These are phyloP conservation scores for Dipodascus albidus DNA, from an alignment of 805 yeast genomes.

Conservation along the genomic window DNA sequence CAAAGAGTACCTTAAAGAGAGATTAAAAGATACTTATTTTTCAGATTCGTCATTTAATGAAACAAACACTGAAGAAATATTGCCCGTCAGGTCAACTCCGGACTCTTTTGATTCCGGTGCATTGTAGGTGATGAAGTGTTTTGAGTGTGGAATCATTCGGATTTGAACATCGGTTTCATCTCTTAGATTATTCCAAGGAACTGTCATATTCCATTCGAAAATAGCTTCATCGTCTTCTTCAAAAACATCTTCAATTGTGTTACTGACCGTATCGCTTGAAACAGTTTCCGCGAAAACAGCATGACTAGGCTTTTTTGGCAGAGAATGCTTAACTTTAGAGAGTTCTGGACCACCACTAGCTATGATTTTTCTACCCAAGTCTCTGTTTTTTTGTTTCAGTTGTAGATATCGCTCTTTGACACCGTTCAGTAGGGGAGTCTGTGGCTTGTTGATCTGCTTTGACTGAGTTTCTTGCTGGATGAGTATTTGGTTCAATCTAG, in stretches of 20 bases:
- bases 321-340: background rate
- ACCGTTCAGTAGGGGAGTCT: background rate
- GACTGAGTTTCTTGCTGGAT: background rate
- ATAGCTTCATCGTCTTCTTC: background rate
- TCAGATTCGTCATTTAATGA: background rate
- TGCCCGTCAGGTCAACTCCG: background rate
- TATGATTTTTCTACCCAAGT: background rate
- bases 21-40: too few species aligned
- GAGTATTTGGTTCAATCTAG: constrained; percentile 6
- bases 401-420: background rate
- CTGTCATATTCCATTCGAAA: constrained; percentile 14
- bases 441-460: background rate
- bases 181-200: constrained; percentile 14
- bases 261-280: background rate
- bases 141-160: constrained; percentile 20
- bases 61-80: background rate
- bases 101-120: background rate
- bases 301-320: background rate
- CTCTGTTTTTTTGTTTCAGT: background rate
- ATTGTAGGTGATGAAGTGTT: constrained; percentile 22
- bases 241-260: background rate
- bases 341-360: background rate
- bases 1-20: too few species aligned
- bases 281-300: background rate
- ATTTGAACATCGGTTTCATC: constrained; percentile 17